Evolutionary conservation across 1,284 basidiomycete species (phyloP), one percentile per base, ranked within the genome.

Genomic region (Psilocybe mexicana): DNA sequence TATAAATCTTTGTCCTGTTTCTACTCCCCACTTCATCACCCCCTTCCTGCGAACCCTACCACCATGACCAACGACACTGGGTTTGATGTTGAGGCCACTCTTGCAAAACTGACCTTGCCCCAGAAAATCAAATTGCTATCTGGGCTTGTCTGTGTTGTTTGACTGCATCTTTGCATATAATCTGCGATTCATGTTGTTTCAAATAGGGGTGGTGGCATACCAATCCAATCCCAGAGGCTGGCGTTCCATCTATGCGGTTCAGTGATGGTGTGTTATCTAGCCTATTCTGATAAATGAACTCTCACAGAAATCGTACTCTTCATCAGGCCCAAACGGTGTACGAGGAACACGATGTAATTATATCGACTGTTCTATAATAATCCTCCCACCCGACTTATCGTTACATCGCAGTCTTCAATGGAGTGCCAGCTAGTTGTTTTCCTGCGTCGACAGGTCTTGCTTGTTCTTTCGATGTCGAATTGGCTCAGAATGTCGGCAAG

Each of bases 131-230:
- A 77, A 61, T 67, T 81, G 40, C 69, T 80, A 23, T 67, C 72
- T 44, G 79, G 79, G 45, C 59, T 69, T 43, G 78, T 79, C 38
- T 14, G 38, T 40, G 14, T 3, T n/a, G 14, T 14, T 4, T 14
- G n/a, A 14, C 12, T 12, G 7, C 52, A 58, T 69, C 62, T 11
- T 43, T 30, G 1, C 33, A 33, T 36, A 12, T 36, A 47, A 14
- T 18, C 5, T n/a, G 7, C 14, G 24, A 12, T n/a, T 10, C 38
- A 52, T n/a, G 2, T 35, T 33, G 18, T 36, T 14, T 40, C 4
- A 40, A 6, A 14, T 57, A 78, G 77, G 77, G 76, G 44, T 81
- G 78, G 77, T 79, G 82, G 82, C 77, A 82, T 55, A 82, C 81
- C 4, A 70, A 77, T 52, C 70, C 74, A 40, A 63, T 83, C 48